Base-by-base conservation (phyloP, 805 yeast species). In the Candida hispaniensis region DNA sequence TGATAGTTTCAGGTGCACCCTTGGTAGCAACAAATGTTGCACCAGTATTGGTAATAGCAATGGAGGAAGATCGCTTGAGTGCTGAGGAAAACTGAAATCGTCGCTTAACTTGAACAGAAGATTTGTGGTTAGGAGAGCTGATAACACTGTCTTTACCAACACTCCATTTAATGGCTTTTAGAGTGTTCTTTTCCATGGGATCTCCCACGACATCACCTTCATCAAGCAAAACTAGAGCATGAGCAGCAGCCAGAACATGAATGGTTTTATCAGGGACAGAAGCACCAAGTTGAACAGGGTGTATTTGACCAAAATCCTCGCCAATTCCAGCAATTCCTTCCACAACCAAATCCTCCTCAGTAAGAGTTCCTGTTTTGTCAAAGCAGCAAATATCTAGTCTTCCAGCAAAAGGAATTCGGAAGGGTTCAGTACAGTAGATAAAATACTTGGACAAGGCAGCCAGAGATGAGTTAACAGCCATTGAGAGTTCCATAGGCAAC, bases 191-290 rank as follows among this genome's bases (percentile, higher is more conserved):
- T 61, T 91, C 98, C 97, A 91, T 88, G 44, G 98, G 96, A 54
- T 91, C 98, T 60, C 98, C 98, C 42, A 91, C 98, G 47, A 86
- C 73, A 44, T 91, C 97, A 48, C 97, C 98, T 54, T 86, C 94
- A 50, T 91, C 96, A 42, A 91, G 67, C 50, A 76, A 74, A 16
- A 91, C 98, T 45, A 91, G 68, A 17, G 98, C 97, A 58, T 91
- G 98, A 20, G 94, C 95, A 39, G 96, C 76, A 43, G 96, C 97
- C 44, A 91, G 68, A 22, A 81, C 83, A 42, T 69, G 65, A 24
- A 73, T 63, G 7, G 93, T 76, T 27, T 71, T 67, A 18, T 57
- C 63, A 6, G 94, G 88, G 34, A 82, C 83, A 26, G 75, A 79
- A 5, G 62, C 63, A 16, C 63, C 60, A 12, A 66, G 64, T 14